Base-by-base conservation (phyloP, 2,329 filamentous ascomycete genomes). In the Graphilbum ipis-grandicollis region DNA sequence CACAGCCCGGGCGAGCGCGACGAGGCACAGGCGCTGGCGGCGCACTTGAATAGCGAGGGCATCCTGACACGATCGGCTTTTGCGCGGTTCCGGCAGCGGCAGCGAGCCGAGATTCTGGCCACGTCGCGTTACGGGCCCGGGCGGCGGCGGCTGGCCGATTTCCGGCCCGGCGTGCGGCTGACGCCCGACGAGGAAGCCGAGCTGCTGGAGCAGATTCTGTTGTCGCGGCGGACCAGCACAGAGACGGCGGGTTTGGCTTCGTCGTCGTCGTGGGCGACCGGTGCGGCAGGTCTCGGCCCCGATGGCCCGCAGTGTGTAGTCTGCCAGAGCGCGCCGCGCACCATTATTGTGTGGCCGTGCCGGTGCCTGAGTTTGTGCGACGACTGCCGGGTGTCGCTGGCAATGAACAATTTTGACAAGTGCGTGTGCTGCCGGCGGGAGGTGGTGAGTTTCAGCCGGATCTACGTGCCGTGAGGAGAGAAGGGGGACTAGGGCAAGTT, bases 401-500 rank as follows among this genome's bases (percentile, higher is more conserved):
- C 90, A 4, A 86, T 93, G 75, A 92, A 94, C 54, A 96, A 96
- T 54, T 96, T 93, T 53, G 83, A 86, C 44, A 92, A 83, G 52
- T 98, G 90, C 52, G 86, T 96, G 29, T 96, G 88, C 50, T 96
- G 90, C 55, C 71, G 90, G 35, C 73, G 83, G 39, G 80, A 90
- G 48, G 84, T 96, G 22, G 72, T 75, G 38, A 90, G 86, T 38
- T 96, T 93, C 56, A 86, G 83, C 46, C 73, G 84, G 47, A 74
- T 98, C 41, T 98, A 81, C 63, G 85, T 96, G 30, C 90, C 90
- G 35, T 79, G 48, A 56, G 29, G 28, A 14, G 28, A 14, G 28
- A 10, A 9, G 15, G 5, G 15, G n/a, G n/a, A n/a, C n/a, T n/a
- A n/a, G n/a, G n/a, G n/a, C n/a, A n/a, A n/a, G n/a, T n/a, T n/a